Percentiles rank a stretch among this genome's conserved stretches.
phyloP scores from a whole-genome alignment of 331 rosid species.

The Pyracantha coccinea region DNA sequence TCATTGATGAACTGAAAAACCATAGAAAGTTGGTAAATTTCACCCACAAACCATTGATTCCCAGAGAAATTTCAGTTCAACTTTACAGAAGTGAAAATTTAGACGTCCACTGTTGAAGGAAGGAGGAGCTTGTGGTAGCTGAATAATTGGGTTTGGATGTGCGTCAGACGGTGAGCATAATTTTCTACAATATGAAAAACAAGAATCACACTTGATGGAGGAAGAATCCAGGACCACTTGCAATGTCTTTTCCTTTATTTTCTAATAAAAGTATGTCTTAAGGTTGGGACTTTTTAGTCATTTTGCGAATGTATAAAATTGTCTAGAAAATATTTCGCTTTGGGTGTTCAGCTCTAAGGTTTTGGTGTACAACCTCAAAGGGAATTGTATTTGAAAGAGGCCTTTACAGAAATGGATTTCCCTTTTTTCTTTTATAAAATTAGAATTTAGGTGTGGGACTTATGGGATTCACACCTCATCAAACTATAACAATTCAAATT shows the following conservation, averaged over 20 bases:
- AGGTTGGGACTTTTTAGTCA: too few species aligned
- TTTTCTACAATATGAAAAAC: neutral
- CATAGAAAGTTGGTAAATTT: neutral
- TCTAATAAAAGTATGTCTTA: too few species aligned
- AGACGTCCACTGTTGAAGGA: neutral
- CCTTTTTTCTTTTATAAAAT: too few species aligned
- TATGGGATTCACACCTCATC: too few species aligned
- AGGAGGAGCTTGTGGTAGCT: neutral
- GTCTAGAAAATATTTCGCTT: too few species aligned
- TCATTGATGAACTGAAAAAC: neutral
- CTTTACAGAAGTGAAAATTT: neutral
- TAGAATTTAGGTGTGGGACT: too few species aligned
- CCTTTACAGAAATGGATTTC: too few species aligned
- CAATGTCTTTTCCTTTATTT: neutral
- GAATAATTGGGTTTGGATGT: neutral
- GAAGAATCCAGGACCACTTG: neutral
- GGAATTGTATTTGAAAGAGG: too few species aligned
- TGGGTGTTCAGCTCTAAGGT: too few species aligned
- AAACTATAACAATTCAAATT: too few species aligned
- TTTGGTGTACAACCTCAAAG: too few species aligned
- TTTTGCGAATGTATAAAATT: too few species aligned
- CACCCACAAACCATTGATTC: neutral
- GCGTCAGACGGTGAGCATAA: neutral
- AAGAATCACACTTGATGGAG: neutral
- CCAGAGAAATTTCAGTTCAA: neutral